Base-by-base conservation (phyloP, 2,329 filamentous ascomycete species). In the Xylariomycetidae sp. region DNA sequence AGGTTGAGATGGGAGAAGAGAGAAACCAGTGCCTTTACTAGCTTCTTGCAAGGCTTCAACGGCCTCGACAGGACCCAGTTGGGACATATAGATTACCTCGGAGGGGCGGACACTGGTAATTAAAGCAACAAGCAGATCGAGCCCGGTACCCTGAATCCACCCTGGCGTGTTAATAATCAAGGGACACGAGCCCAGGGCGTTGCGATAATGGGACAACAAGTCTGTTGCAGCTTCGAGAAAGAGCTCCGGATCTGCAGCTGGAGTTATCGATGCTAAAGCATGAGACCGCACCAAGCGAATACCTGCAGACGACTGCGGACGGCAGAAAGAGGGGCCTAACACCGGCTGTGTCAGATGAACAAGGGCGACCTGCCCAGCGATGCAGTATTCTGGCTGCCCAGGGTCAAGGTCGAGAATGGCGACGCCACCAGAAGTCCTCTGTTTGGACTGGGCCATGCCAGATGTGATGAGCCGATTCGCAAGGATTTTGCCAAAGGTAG, bases 371-470 rank as follows among this genome's bases (percentile, higher is more conserved):
- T 82, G 77, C 1, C 85, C 84, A 1, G 79, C 74, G 2, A 79
- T 70, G 0, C 74, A 74, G 52, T 82, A 88, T 50, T 89, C 85
- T 3, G 85, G 82, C 48, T 88, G 84, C 0, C 79, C 81, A 1
- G 83, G 82, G 50, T 92, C 85, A 8, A 90, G 65, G 46, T 92
- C 85, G 6, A 92, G 67, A n/a, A 82, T 63, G 34, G 67, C 70
- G 17, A 82, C 63, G 31, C 58, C 55, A 6, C 35, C 32, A 14
- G 38, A 39, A 26, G 39, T 47, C 28, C 40, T 38, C 24, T 23
- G 46, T 45, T 46, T 49, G 46, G 47, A 40, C 35, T 40, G 39
- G 34, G 40, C 3, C 29, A 42, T 37, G 52, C 29, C 48, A 28
- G 63, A 56, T 4, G 76, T 82, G n/a, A 85, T 57, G 7, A 85